phyloP scores from a whole-genome alignment of 495 filamentous ascomycete genomes.

The Penicillium coprophilum region DNA sequence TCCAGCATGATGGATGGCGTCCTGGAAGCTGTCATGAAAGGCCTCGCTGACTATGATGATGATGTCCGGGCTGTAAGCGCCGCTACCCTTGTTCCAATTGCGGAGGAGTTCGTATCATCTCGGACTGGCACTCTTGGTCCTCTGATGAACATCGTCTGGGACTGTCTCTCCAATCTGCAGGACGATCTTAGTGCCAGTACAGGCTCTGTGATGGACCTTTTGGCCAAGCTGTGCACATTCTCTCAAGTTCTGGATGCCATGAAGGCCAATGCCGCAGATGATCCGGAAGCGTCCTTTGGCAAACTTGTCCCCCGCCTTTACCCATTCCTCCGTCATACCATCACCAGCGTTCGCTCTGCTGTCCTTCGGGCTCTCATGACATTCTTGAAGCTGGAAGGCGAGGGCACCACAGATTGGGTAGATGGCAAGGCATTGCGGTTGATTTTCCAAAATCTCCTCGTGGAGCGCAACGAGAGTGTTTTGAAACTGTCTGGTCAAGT shows the following conservation, averaged over 20 bases:
- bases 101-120: constrained; percentile 85
- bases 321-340: constrained; percentile 94
- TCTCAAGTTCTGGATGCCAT: constrained; percentile 90
- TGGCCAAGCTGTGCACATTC: constrained; percentile 94
- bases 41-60: constrained; percentile 85
- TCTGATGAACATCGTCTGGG: constrained; percentile 94
- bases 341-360: constrained; percentile 89
- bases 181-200: constrained; percentile 97
- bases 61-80: constrained; percentile 97
- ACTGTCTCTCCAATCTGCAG: constrained; percentile 89
- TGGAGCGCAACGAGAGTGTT: constrained; percentile 82
- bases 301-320: constrained; percentile 91
- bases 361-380: constrained; percentile 91
- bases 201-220: constrained; percentile 94
- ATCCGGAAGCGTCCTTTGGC: constrained; percentile 84
- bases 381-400: constrained; percentile 81
- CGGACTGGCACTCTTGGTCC: constrained; percentile 71
- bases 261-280: constrained; percentile 80
- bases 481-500: constrained; percentile 80
- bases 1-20: constrained; percentile 87
- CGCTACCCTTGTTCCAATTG: constrained; percentile 92
- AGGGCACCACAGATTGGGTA: constrained; percentile 86
- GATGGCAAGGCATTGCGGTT: constrained; percentile 85
- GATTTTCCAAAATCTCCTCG: constrained; percentile 90
- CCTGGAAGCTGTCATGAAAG: constrained; percentile 88